Percentiles rank a stretch among this genome's conserved stretches.
Conservation (phyloP, 2,329 filamentous ascomycete species). For the Calcarisporium arbuscula region DNA sequence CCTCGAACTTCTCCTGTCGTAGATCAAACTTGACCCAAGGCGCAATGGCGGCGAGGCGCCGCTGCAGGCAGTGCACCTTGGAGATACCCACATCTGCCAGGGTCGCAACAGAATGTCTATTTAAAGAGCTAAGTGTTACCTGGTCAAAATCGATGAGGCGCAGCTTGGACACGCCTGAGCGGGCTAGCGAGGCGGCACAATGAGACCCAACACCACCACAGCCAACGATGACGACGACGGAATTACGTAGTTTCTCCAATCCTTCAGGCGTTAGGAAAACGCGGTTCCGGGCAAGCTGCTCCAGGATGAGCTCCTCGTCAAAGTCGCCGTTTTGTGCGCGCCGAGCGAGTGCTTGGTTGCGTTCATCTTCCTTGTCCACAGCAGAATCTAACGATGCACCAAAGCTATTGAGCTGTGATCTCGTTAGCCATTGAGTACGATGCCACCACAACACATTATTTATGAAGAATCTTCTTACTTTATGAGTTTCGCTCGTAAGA, state of each 20-base stretch:
- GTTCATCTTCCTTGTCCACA: slow-evolving; percentile 54
- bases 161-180: slow-evolving; percentile 82
- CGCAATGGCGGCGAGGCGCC: slow-evolving; percentile 74
- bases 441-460: not conserved
- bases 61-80: slow-evolving; percentile 81
- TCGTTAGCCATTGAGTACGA: not conserved
- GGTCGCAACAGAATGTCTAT: slow-evolving; percentile 92
- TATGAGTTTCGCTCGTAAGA: slow-evolving; percentile 11
- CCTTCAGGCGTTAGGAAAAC: slow-evolving; percentile 84
- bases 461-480: slow-evolving; percentile 17
- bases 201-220: slow-evolving; percentile 95
- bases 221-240: slow-evolving; percentile 86
- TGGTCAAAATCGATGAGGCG: slow-evolving; percentile 96
- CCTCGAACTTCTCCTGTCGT: slow-evolving; percentile 75
- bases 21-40: slow-evolving; percentile 92
- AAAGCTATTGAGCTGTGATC: slow-evolving; percentile 51
- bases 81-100: slow-evolving; percentile 87
- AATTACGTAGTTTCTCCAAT: slow-evolving; percentile 67
- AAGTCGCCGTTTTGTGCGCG: slow-evolving; percentile 58
- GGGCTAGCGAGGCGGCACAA: slow-evolving; percentile 75
- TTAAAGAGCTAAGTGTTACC: slow-evolving; percentile 88
- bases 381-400: slow-evolving; percentile 44
- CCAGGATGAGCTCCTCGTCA: slow-evolving; percentile 77
- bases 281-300: slow-evolving; percentile 88
- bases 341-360: slow-evolving; percentile 51